Evolutionary conservation across 352 stramenopile species (phyloP), one percentile per base, ranked within the genome.

Genomic region (Phytophthora chlamydospora): DNA sequence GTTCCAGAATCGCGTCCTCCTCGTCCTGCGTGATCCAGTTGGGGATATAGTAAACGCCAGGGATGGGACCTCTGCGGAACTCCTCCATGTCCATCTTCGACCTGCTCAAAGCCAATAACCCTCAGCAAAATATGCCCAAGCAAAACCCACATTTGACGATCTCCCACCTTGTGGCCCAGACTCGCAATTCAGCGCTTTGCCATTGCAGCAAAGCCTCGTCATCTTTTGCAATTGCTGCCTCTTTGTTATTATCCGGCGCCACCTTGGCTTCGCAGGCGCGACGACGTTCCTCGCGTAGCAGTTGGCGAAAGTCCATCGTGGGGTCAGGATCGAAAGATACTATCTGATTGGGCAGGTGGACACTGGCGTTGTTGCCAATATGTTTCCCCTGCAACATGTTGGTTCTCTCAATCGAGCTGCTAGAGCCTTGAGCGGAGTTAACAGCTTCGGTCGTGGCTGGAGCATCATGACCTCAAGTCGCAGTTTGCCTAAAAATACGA

Each of bases 11-110:
- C 29, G 74, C 76, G 3, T 54, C 41, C 42, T 91, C 83, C 45
- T 91, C 83, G 8, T 77, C 68, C 17, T 74, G 34, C 10, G 76
- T 75, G 58, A 91, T 70, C 78, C 78, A 91, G 31, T 91, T 68
- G 10, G 80, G 78, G 12, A 91, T 68, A 54, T 87, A 89, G 39
- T 80, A 85, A 19, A 88, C 75, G 0, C 58, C 73, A 9, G 67
- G 52, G 39, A 91, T 87, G 0, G 59, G 69, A 0, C 66, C 64
- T 33, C 71, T 63, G 3, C 47, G 61, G 42, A 78, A 85, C 8
- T 44, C 43, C 4, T 74, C 63, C 0, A 88, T 52, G 11, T 83
- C 61, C 1, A 85, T 55, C 16, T 51, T 44, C 6, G 49, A 43
- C 17, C 73, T 84, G 31, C 31, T 29, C 0, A 36, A 1, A 57